These are phyloP conservation scores for Komagataella ulmi DNA, from an alignment of 805 yeast species.

Conservation along the genomic window DNA sequence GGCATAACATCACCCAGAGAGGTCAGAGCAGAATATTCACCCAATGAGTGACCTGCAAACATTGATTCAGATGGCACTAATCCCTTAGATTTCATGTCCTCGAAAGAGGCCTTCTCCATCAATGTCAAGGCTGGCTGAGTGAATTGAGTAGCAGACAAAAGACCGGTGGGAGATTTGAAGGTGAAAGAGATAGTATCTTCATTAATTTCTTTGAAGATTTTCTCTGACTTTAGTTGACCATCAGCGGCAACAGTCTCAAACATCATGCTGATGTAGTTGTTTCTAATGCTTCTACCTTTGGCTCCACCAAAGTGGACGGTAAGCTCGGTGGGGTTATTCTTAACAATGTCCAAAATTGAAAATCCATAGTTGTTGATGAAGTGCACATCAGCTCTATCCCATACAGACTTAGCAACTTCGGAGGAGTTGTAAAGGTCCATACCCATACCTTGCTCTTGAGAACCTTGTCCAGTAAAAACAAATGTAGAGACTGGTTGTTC, in stretches of 20 bases:
- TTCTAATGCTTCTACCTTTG: conserved; percentile 88
- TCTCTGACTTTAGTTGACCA: conserved; percentile 79
- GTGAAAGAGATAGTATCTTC: conserved; percentile 74
- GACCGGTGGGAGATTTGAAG: conserved; percentile 86
- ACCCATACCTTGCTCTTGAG: conserved; percentile 99
- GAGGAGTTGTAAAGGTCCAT: conserved; percentile 92
- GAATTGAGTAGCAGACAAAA: conserved; percentile 95
- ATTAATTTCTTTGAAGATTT: conserved; percentile 87
- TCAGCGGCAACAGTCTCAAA: conserved; percentile 86
- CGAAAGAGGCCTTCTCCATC: conserved; percentile 98
- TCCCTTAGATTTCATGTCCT: conserved; percentile 94
- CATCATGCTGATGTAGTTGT: conserved; percentile 93
- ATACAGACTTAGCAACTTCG: conserved; percentile 84
- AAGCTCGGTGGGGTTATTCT: conserved; percentile 88
- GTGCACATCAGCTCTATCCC: conserved; percentile 97
- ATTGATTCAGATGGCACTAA: conserved; percentile 85
- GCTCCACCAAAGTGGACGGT: conserved; percentile 98
- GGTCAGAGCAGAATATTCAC: conserved; percentile 96
- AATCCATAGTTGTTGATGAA: conserved; percentile 91
- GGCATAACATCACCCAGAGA: conserved; percentile 98
- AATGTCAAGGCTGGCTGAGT: conserved; percentile 98
- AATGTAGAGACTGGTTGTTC: conserved; percentile 96
- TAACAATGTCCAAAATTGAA: conserved; percentile 91
- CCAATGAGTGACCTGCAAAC: conserved; percentile 98
- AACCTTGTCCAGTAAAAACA: conserved; percentile 99